Conservation (phyloP, 1,284 basidiomycete species). For the Papiliotrema nemorosa region DNA sequence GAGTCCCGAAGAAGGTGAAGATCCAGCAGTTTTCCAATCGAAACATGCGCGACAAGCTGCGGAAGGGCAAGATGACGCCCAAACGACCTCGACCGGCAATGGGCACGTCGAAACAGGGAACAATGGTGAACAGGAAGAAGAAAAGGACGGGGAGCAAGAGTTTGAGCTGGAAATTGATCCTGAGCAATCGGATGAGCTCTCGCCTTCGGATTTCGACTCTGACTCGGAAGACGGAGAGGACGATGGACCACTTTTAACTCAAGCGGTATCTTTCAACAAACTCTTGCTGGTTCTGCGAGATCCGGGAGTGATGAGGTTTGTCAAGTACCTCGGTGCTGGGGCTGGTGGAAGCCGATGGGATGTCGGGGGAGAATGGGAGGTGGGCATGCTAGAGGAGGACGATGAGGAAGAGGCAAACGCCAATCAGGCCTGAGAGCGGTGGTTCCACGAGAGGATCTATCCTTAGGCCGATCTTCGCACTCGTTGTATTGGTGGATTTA, state of each 20-base stretch:
- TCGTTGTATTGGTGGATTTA: too few relatives aligned
- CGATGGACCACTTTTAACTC: constrained; percentile 80
- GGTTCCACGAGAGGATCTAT: too few relatives aligned
- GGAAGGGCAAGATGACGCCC: neutral
- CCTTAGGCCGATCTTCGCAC: too few relatives aligned
- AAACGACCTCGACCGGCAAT: neutral
- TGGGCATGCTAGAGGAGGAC: constrained; percentile 54
- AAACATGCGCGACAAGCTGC: constrained; percentile 30
- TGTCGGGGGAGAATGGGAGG: constrained; percentile 81
- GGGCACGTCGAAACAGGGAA: neutral
- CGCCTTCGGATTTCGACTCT: constrained; percentile 47
- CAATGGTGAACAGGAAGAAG: constrained; percentile 6
- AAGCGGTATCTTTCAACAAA: constrained; percentile 87
- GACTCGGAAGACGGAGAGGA: constrained; percentile 59
- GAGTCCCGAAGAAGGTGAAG: constrained; percentile 85
- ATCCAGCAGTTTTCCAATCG: constrained; percentile 88
- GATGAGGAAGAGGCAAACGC: constrained; percentile 41
- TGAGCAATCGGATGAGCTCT: constrained; percentile 49
- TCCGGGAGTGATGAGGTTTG: constrained; percentile 87
- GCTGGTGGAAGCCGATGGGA: constrained; percentile 89
- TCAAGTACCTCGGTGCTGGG: constrained; percentile 85
- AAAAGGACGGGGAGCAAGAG: constrained; percentile 32
- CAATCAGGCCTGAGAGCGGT: constrained; percentile 4
- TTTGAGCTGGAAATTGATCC: constrained; percentile 49
- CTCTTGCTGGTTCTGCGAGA: constrained; percentile 87